Percentiles rank a stretch among this genome's conserved stretches.
Conservation (phyloP, 2,329 filamentous ascomycete genomes). For the Scedosporium aurantiacum region DNA sequence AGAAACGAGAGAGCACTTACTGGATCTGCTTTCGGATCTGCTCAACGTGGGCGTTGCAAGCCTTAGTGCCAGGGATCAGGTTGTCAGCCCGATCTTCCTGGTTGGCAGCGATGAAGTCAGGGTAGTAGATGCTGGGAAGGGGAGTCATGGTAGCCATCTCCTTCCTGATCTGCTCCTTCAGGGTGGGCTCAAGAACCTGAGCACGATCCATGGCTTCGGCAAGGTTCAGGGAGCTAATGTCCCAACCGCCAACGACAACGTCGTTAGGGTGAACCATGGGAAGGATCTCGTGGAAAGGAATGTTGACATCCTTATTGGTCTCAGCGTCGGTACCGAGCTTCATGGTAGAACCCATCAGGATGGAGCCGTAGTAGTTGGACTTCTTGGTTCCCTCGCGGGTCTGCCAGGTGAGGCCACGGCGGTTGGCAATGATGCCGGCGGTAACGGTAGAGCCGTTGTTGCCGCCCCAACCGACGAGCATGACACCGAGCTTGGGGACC, state of each 20-base stretch:
- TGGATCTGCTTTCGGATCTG: slow-evolving; percentile 84
- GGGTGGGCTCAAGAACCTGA: slow-evolving; percentile 84
- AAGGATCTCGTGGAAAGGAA: slow-evolving; percentile 87
- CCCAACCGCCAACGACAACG: slow-evolving; percentile 90
- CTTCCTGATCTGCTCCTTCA: slow-evolving; percentile 84
- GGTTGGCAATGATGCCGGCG: slow-evolving; percentile 93
- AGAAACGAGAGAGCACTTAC: slow-evolving; percentile 32
- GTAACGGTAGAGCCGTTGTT: slow-evolving; percentile 98
- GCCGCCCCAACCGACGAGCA: slow-evolving; percentile 95
- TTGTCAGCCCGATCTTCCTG: slow-evolving; percentile 96
- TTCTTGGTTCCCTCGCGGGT: slow-evolving; percentile 77
- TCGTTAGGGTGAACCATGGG: slow-evolving; percentile 98
- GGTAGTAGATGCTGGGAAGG: slow-evolving; percentile 93
- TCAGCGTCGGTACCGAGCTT: slow-evolving; percentile 85
- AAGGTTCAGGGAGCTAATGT: slow-evolving; percentile 86
- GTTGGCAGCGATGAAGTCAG: slow-evolving; percentile 98
- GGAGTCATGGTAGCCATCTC: slow-evolving; percentile 85
- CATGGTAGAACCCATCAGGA: slow-evolving; percentile 94
- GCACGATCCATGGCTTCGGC: slow-evolving; percentile 92
- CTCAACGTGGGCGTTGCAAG: slow-evolving; percentile 79
- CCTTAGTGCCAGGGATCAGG: slow-evolving; percentile 70
- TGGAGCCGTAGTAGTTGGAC: slow-evolving; percentile 96
- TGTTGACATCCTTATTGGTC: slow-evolving; percentile 83
- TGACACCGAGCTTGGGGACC: slow-evolving; percentile 86
- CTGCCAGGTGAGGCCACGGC: slow-evolving; percentile 76